A percentile compares a stretch with the other conserved stretches of the same genome.
Conservation (phyloP, 1,284 basidiomycete genomes). For the Rhodotorula sp. region DNA sequence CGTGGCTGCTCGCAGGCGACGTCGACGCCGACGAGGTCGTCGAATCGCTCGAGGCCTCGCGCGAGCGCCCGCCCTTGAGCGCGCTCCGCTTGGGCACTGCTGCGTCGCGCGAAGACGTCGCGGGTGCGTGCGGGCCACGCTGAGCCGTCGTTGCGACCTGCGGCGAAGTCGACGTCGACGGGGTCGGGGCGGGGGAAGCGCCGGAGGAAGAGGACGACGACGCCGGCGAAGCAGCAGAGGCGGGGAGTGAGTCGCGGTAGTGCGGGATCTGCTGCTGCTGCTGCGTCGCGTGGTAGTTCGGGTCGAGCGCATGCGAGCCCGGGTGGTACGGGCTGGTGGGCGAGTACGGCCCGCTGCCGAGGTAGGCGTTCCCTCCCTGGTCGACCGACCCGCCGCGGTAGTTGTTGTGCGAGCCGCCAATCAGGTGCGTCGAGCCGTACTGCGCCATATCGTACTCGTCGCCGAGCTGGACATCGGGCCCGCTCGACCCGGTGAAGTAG, state of each 20-base stretch:
- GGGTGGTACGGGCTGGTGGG: constrained; percentile 31
- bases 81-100: constrained; percentile 28
- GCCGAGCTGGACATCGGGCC: constrained; percentile 58
- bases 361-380: neutral
- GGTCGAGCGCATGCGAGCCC: constrained; percentile 6
- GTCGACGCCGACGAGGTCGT: constrained; percentile 2
- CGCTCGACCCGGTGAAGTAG: constrained; percentile 47
- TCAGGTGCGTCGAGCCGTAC: constrained; percentile 40
- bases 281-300: constrained; percentile 7
- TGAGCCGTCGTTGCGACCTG: constrained; percentile 19
- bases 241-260: constrained; percentile 24
- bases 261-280: constrained; percentile 23
- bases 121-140: constrained; percentile 30
- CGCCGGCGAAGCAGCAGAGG: neutral
- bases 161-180: neutral
- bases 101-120: constrained; percentile 12
- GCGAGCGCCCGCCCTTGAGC: constrained; percentile 32
- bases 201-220: neutral
- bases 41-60: constrained; percentile 29
- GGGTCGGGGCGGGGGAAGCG: neutral
- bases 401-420: constrained; percentile 40
- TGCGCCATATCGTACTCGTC: constrained; percentile 45
- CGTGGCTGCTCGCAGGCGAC: constrained; percentile 5
- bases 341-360: constrained; percentile 29
- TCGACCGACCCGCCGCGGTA: constrained; percentile 22